Base-by-base conservation (phyloP, 768 basidiomycete genomes). In the Tricholoma terreum region DNA sequence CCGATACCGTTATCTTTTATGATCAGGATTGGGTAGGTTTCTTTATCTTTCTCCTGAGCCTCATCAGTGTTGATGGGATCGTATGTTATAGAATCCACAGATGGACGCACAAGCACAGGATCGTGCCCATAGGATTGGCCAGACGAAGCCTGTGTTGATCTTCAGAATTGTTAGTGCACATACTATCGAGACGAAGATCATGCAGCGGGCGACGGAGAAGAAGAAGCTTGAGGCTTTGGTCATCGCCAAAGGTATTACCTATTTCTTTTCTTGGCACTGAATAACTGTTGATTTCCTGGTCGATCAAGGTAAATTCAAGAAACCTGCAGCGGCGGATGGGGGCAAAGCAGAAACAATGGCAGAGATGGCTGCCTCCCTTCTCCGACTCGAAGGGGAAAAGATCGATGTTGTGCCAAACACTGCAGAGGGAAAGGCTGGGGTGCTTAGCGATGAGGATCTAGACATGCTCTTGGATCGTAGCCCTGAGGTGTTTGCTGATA, bases 71-170 rank as follows among this genome's bases (percentile, higher is more conserved):
- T n/a, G n/a, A n/a, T n/a, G n/a, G n/a, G n/a, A n/a, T n/a, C n/a
- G n/a, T 15, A 3, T 12, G 15, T 34, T 11, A 11, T n/a, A 92
- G 90, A 93, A 92, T 65, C 94, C 95, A 0, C 95, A 97, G 75
- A 94, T 95, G 86, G 96, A 99, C 61, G 78, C 91, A 2, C 96
- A 99, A 73, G 96, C 96, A 0, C 92, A 94, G 68, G 96, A 97
- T 64, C 82, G 96, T 34, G 94, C 94, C 0, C 96, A 99, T 71
- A 85, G 97, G 10, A 98, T 99, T 48, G 96, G 96, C 1, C 96
- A 98, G 73, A 97, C 85, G 27, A 86, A 78, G 61, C 93, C 94
- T 1, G 94, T 97, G 52, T 78, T 97, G 43, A 86, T 97, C 56
- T 96, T 92, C 75, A 81, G 96, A 36, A 78, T 98, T 3, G 84